Evolutionary conservation across 768 basidiomycete species (phyloP), one percentile per base, ranked within the genome.

Genomic region (Lactarius psammicola): DNA sequence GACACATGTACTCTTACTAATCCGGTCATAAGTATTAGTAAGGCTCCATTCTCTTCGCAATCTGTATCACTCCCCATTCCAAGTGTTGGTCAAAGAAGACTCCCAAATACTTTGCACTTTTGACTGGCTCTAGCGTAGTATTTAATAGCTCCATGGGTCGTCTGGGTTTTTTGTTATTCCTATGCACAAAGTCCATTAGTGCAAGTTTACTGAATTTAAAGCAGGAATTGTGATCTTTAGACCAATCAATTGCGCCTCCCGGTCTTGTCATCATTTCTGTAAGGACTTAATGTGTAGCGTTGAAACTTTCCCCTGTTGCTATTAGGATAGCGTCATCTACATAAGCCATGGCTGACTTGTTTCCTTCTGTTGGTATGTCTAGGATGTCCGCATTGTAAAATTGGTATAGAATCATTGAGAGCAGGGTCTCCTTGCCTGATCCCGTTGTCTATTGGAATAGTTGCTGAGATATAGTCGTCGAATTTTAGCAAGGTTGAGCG

Each of bases 241-340:
- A 63, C 62, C 66, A 67, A 4, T 60, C 40, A 0, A 55, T 15
- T 0, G 49, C 58, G 0, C 66, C 61, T 9, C n/a, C 61, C 7
- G 17, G 9, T 1, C 42, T 51, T 1, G 26, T 44, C 57, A 67
- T 59, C 66, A 67, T 63, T 0, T 36, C 10, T 3, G 1, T 2
- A 0, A 67, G 31, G 0, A 1, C 42, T 1, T 4, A 0, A 15
- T 63, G 56, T 1, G 74, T 74, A n/a, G n/a, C n/a, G n/a, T n/a
- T n/a, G 18, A 80, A 76, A 17, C 30, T 62, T 0, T 72, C 63
- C 0, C 73, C 75, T 1, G 67, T 60, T 0, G 76, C 77, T 0
- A 79, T 17, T 1, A 77, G 30, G 4, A 68, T 36, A 0, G 60
- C 30, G 40, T 62, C 54, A 4, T 62, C 62, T 1, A 55, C 62